A percentile compares a stretch with the other conserved stretches of the same genome.
These are phyloP conservation scores for Aspergillus awamori DNA, from an alignment of 2,329 filamentous ascomycete genomes.

Conservation along the genomic window DNA sequence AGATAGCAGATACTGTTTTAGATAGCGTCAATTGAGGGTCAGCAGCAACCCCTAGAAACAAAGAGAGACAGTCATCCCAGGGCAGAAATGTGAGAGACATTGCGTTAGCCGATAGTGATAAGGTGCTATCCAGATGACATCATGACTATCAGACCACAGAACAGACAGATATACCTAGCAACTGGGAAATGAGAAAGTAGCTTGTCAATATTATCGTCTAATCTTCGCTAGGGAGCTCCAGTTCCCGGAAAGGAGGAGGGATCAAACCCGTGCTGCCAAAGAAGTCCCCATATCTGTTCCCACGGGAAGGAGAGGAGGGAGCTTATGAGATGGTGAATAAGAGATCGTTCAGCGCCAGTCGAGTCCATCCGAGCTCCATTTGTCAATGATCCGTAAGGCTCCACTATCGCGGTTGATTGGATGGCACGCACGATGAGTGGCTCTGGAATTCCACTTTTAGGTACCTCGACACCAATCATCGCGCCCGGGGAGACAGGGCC, in stretches of 20 bases:
- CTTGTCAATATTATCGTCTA: background rate
- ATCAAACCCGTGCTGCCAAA: background rate
- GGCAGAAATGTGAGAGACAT: no score
- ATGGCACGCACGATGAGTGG: no score
- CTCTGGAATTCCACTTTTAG: background rate
- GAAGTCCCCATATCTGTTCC: background rate
- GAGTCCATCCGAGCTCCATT: constrained; percentile 22
- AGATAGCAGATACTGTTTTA: background rate
- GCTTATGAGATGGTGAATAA: constrained; percentile 11
- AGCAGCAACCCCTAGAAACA: background rate
- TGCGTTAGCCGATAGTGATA: no score
- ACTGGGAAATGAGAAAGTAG: background rate
- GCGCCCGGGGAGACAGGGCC: background rate
- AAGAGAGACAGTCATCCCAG: background rate
- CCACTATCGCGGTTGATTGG: constrained; percentile 7
- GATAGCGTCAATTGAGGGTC: background rate
- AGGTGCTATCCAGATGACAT: constrained; percentile 10
- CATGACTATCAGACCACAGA: constrained; percentile 7
- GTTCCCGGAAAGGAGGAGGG: background rate
- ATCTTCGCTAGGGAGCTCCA: background rate
- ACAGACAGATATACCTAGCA: background rate
- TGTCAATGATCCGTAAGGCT: constrained; percentile 41
- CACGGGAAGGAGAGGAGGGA: background rate
- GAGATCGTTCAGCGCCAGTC: constrained; percentile 12
- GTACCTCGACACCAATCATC: background rate